Conservation (phyloP, 2,329 filamentous ascomycete species). For the Salinomyces thailandicus region DNA sequence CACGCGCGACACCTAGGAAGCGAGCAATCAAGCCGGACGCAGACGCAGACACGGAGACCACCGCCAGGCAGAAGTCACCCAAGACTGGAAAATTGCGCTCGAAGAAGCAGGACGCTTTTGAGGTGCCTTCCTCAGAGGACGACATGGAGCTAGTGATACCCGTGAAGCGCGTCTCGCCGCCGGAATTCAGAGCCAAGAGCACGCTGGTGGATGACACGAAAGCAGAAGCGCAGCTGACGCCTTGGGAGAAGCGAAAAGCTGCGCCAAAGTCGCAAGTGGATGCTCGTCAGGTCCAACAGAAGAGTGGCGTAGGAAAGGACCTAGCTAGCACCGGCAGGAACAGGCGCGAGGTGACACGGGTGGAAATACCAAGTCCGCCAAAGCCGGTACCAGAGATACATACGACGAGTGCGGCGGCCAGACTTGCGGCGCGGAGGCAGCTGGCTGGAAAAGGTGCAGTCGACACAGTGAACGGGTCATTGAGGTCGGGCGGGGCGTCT, state of each 20-base stretch:
- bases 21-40: background rate
- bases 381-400: background rate
- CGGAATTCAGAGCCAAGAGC: slow-evolving; percentile 7
- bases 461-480: background rate
- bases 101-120: slow-evolving; percentile 28
- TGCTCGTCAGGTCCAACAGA: no score
- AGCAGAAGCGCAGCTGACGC: slow-evolving; percentile 10
- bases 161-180: slow-evolving; percentile 10
- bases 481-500: background rate
- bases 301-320: no score
- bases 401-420: slow-evolving; percentile 13
- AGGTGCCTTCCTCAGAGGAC: slow-evolving; percentile 32
- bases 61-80: background rate
- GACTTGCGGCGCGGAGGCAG: slow-evolving; percentile 14
- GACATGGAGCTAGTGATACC: slow-evolving; percentile 11
- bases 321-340: background rate
- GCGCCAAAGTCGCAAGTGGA: slow-evolving; percentile 1
- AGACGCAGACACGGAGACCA: background rate
- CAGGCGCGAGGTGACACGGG: background rate
- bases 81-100: slow-evolving; percentile 8
- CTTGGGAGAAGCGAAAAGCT: slow-evolving; percentile 15
- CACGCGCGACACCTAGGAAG: background rate
- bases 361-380: background rate
- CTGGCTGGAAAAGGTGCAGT: slow-evolving; percentile 1
- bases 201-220: slow-evolving; percentile 10